A percentile compares a stretch with the other conserved stretches of the same genome.
Conservation (phyloP, 2,329 filamentous ascomycete species). For the Alternaria sp. region DNA sequence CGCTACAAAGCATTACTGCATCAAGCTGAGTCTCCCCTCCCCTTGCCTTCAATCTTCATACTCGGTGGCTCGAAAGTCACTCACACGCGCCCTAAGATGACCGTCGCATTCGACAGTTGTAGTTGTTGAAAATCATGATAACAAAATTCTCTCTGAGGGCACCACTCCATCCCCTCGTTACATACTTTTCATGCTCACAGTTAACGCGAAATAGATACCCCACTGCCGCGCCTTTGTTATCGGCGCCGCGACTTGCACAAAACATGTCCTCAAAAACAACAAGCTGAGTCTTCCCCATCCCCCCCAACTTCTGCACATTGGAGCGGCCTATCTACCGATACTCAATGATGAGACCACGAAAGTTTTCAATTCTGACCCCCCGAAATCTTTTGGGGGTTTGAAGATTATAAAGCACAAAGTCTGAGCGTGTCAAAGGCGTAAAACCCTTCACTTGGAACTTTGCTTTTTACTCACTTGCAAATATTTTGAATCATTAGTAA, state of each 20-base stretch:
- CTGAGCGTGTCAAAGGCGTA: background rate
- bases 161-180: background rate
- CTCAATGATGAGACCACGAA: background rate
- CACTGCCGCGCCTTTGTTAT: background rate
- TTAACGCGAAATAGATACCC: background rate
- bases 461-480: background rate
- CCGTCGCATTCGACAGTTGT: background rate
- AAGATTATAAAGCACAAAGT: background rate
- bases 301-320: background rate
- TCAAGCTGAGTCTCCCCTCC: constrained; percentile 2
- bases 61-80: background rate
- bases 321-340: constrained; percentile 2
- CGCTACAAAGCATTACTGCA: background rate
- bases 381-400: background rate
- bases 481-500: background rate
- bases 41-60: background rate
- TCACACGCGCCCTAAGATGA: background rate
- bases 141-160: background rate
- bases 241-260: background rate
- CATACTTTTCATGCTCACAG: background rate
- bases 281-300: constrained; percentile 4
- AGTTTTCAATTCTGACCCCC: constrained; percentile 1
- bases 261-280: background rate
- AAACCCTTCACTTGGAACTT: background rate
- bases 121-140: constrained; percentile 2